phyloP scores from a whole-genome alignment of 805 yeast species.

The Wickerhamomyces silvicola region DNA sequence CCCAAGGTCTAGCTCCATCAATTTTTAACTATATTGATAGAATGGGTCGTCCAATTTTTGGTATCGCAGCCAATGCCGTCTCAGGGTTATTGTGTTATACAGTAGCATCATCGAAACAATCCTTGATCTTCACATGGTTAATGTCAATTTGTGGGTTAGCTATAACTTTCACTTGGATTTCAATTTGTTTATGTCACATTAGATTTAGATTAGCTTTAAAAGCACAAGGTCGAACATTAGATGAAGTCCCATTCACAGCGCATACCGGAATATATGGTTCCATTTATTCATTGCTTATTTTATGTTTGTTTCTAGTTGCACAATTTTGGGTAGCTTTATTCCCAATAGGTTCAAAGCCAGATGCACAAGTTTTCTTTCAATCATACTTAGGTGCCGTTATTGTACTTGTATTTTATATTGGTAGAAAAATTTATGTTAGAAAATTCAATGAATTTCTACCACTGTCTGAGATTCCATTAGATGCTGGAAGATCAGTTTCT shows the following conservation, averaged over 20 bases:
- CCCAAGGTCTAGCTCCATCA: constrained; percentile 39
- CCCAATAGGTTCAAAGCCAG: constrained; percentile 33
- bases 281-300: constrained; percentile 29
- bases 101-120: constrained; percentile 35
- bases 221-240: constrained; percentile 33
- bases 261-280: constrained; percentile 40
- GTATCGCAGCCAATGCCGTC: constrained; percentile 32
- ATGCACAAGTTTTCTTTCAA: constrained; percentile 32
- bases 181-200: constrained; percentile 37
- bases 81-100: constrained; percentile 39
- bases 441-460: constrained; percentile 36
- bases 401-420: constrained; percentile 30
- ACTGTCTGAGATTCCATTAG: constrained; percentile 48
- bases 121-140: constrained; percentile 41
- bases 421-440: constrained; percentile 37
- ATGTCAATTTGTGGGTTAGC: constrained; percentile 44
- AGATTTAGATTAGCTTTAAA: constrained; percentile 41
- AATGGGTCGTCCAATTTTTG: constrained; percentile 43
- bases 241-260: constrained; percentile 36
- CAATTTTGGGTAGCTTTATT: constrained; percentile 44
- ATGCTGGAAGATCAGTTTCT: constrained; percentile 55
- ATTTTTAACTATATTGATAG: constrained; percentile 39
- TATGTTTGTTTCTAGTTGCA: constrained; percentile 31
- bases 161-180: constrained; percentile 43
- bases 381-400: constrained; percentile 37